Percentiles rank a stretch among this genome's conserved stretches.
Conservation (phyloP, 2,329 filamentous ascomycete species). For the Plectosphaerella plurivora region DNA sequence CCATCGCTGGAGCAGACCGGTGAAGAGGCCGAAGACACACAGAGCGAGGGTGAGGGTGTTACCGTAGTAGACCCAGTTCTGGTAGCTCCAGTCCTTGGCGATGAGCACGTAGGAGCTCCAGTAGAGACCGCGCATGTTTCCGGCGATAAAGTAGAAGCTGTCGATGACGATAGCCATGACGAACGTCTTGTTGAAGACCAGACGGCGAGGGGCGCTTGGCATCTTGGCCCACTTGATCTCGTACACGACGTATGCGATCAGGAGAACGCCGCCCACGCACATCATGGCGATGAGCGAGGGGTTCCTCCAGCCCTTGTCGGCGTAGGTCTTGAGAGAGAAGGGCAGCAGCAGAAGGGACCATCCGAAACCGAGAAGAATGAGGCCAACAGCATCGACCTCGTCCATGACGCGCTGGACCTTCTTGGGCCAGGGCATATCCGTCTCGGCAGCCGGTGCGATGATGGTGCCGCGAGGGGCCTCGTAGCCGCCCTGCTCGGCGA, state of each 20-base stretch:
- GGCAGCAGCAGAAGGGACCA: conserved; percentile 50
- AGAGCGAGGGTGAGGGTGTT: conserved; percentile 9
- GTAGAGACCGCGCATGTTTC: conserved; percentile 7
- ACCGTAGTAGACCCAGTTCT: conserved; percentile 10
- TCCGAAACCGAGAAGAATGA: conserved; percentile 40
- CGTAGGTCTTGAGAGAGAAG: conserved; percentile 32
- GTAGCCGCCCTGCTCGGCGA: conserved; percentile 10
- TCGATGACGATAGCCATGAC: conserved; percentile 9
- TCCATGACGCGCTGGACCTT: conserved; percentile 21
- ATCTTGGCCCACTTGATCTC: conserved; percentile 29
- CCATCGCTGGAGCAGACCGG: conserved; percentile 7
- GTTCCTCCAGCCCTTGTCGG: conserved; percentile 34
- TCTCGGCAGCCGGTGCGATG: conserved; percentile 3
- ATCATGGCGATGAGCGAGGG: conserved; percentile 40
- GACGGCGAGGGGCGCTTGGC: conserved; percentile 7
- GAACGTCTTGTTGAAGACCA: conserved; percentile 11
- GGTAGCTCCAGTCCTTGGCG: conserved; percentile 8
- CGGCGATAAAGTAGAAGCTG: conserved; percentile 8
- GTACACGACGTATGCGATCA: conserved; percentile 41
- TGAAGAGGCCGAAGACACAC: conserved; percentile 7
- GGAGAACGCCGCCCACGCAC: conserved; percentile 34
- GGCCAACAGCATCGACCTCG: conserved; percentile 29
- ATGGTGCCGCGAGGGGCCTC: conserved; percentile 14
- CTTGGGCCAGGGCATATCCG: conserved; percentile 1
- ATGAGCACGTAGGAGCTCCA: conserved; percentile 10